Percentiles rank a stretch among this genome's conserved stretches.
These are phyloP conservation scores for Epicoccum nigrum DNA, from an alignment of 2,329 filamentous ascomycete genomes.

Conservation along the genomic window DNA sequence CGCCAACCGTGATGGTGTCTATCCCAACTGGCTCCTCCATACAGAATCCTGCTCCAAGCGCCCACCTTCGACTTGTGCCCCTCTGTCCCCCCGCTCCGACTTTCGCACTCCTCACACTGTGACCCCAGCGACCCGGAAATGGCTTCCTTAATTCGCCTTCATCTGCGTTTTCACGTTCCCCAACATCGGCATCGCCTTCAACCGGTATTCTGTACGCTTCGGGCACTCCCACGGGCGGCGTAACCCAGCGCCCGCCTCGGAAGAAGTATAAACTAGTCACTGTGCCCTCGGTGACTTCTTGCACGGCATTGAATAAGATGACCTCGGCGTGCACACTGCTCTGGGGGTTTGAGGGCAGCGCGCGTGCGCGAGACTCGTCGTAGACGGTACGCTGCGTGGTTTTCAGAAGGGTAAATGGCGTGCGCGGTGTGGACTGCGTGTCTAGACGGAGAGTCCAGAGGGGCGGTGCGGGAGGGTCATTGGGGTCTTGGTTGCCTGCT, in stretches of 20 bases:
- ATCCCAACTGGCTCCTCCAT: conserved; percentile 67
- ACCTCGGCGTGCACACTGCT: conserved; percentile 66
- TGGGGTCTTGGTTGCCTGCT: conserved; percentile 23
- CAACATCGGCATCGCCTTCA: not conserved
- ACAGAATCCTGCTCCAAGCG: conserved; percentile 71
- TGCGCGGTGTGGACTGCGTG: conserved; percentile 55
- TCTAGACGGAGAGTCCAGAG: conserved; percentile 62
- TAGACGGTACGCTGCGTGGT: conserved; percentile 79
- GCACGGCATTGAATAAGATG: conserved; percentile 69
- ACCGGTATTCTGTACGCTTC: conserved; percentile 24
- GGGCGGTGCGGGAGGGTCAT: conserved; percentile 32
- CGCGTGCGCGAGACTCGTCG: conserved; percentile 68
- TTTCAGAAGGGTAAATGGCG: conserved; percentile 82
- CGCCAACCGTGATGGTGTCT: conserved; percentile 69
- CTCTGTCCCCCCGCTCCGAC: conserved; percentile 79
- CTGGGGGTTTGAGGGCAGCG: conserved; percentile 54
- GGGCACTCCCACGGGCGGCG: conserved; percentile 63
- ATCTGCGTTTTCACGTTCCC: conserved; percentile 16
- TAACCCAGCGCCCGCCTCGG: conserved; percentile 76
- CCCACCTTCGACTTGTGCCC: conserved; percentile 83
- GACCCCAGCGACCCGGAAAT: conserved; percentile 48
- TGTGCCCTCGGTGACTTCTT: conserved; percentile 82
- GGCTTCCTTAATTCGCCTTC: conserved; percentile 45
- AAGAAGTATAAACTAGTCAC: conserved; percentile 83
- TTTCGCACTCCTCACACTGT: conserved; percentile 44